Evolutionary conservation across 2,329 filamentous ascomycete species (phyloP).

Genomic region (Xylariaceae sp.): DNA sequence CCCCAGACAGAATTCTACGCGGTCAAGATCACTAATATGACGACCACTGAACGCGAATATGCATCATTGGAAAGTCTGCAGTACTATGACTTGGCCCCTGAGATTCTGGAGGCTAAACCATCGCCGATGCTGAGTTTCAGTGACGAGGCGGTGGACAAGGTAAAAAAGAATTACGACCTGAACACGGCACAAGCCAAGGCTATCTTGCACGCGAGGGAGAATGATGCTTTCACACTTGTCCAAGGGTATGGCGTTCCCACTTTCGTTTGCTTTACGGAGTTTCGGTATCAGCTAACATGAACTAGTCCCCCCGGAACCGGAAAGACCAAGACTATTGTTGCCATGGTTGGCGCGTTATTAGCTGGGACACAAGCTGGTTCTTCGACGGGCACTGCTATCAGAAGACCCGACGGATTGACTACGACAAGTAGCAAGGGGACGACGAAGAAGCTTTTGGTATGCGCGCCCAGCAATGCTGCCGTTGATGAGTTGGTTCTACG

Average conservation of each 20-base stretch:
- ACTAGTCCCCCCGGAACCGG: slow-evolving; percentile 83
- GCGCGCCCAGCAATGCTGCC: slow-evolving; percentile 96
- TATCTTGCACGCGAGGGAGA: slow-evolving; percentile 85
- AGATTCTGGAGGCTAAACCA: slow-evolving; percentile 83
- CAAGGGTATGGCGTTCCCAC: slow-evolving; percentile 59
- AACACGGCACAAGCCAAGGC: slow-evolving; percentile 88
- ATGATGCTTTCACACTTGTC: slow-evolving; percentile 94
- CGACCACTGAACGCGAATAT: slow-evolving; percentile 91
- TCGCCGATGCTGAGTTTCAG: slow-evolving; percentile 81
- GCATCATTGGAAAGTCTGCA: slow-evolving; percentile 84
- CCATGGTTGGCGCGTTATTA: slow-evolving; percentile 85
- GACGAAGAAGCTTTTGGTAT: slow-evolving; percentile 85
- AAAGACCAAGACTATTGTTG: slow-evolving; percentile 97
- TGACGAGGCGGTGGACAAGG: slow-evolving; percentile 62
- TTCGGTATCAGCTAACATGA: slow-evolving; percentile 28
- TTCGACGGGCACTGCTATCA: slow-evolving; percentile 40
- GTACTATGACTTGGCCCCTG: slow-evolving; percentile 93
- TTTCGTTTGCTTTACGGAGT: background rate
- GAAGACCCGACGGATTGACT: slow-evolving; percentile 35
- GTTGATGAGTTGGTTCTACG: slow-evolving; percentile 94
- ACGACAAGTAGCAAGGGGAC: slow-evolving; percentile 34
- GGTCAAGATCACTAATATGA: slow-evolving; percentile 86
- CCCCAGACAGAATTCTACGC: slow-evolving; percentile 67
- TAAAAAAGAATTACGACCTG: slow-evolving; percentile 73
- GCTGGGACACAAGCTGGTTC: slow-evolving; percentile 47